Conservation (phyloP, 2,329 filamentous ascomycete genomes). For the Colletotrichum lindemuthianum region DNA sequence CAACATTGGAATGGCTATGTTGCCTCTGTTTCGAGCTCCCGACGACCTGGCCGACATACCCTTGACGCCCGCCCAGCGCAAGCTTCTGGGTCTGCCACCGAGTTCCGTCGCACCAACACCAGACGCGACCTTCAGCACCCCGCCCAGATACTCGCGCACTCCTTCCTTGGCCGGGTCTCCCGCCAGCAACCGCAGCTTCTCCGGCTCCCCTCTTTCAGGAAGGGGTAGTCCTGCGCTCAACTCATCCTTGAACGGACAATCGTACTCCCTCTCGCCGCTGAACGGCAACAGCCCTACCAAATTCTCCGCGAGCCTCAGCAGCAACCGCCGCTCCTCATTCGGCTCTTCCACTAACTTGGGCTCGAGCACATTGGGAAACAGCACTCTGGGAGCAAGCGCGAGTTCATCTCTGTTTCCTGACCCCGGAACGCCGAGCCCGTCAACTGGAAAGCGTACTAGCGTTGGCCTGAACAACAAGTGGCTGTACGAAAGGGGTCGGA, state of each 20-base stretch:
- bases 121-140: slow-evolving; percentile 77
- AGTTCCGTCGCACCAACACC: slow-evolving; percentile 71
- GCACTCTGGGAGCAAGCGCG: slow-evolving; percentile 52
- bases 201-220: slow-evolving; percentile 67
- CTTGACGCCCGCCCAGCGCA: slow-evolving; percentile 87
- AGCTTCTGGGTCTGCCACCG: slow-evolving; percentile 82
- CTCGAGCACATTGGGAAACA: slow-evolving; percentile 51
- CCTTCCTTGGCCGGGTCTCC: slow-evolving; percentile 72
- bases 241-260: slow-evolving; percentile 54
- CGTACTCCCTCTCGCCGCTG: slow-evolving; percentile 55
- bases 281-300: slow-evolving; percentile 67
- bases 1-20: slow-evolving; percentile 77
- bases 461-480: slow-evolving; percentile 91
- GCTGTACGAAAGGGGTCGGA: slow-evolving; percentile 85
- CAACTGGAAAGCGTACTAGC: slow-evolving; percentile 73
- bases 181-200: slow-evolving; percentile 66
- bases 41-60: slow-evolving; percentile 91
- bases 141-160: slow-evolving; percentile 85
- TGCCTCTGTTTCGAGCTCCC: slow-evolving; percentile 75
- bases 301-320: slow-evolving; percentile 60
- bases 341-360: slow-evolving; percentile 65
- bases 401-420: slow-evolving; percentile 58
- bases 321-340: slow-evolving; percentile 68
- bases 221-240: slow-evolving; percentile 59
- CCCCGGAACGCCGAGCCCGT: slow-evolving; percentile 77